Evolutionary conservation across 1,139 yeast species (phyloP).

Genomic region (Yamadazyma songkhlaensis): DNA sequence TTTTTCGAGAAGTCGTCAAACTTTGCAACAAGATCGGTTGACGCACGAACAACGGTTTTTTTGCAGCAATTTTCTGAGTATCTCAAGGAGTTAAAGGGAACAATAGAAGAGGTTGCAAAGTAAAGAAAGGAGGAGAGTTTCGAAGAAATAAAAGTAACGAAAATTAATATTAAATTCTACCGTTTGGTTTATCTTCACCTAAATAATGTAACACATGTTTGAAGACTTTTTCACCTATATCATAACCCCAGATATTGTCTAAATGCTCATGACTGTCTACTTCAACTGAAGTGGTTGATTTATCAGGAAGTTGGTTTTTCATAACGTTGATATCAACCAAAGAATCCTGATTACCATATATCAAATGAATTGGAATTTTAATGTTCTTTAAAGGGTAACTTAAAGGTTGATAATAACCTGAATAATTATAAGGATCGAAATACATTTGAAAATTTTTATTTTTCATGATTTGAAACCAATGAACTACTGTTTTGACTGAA

Average conservation of each 20-base stretch:
- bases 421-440: conserved; percentile 48
- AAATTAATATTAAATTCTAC: no score
- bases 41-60: conserved; percentile 3
- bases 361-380: conserved; percentile 63
- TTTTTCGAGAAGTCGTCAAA: background rate
- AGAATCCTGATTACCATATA: conserved; percentile 81
- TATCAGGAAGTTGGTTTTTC: conserved; percentile 50
- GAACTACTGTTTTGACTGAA: conserved; percentile 87
- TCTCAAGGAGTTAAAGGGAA: no score
- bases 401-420: conserved; percentile 31
- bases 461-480: conserved; percentile 92
- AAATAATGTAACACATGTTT: conserved; percentile 47
- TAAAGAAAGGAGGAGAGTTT: background rate
- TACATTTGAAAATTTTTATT: conserved; percentile 86
- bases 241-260: conserved; percentile 85
- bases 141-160: background rate
- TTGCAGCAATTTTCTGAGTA: conserved; percentile 1
- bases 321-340: conserved; percentile 80
- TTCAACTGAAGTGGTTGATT: conserved; percentile 38
- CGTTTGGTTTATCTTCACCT: no score
- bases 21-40: conserved; percentile 6
- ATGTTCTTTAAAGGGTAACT: conserved; percentile 55
- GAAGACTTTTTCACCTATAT: conserved; percentile 48
- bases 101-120: background rate
- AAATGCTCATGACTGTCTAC: conserved; percentile 76